Conservation (phyloP, 2,329 filamentous ascomycete species). For the Talaromyces islandicus region DNA sequence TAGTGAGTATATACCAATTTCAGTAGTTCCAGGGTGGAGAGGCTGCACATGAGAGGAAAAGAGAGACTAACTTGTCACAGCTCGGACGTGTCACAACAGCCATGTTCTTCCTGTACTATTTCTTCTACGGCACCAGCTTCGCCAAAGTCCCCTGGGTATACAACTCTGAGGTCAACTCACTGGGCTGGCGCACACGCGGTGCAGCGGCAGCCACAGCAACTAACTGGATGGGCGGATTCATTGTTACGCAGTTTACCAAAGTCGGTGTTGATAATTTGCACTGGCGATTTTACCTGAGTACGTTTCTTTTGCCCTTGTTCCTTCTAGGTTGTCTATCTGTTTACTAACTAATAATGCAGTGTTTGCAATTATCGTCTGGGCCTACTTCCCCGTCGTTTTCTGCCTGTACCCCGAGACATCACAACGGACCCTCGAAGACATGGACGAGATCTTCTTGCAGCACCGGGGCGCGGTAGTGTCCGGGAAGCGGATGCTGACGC, state of each 20-base stretch:
- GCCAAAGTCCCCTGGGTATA: conserved; percentile 16
- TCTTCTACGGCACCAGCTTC: conserved; percentile 14
- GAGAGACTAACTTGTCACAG: not conserved
- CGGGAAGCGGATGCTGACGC: conserved; percentile 1
- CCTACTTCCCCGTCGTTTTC: conserved; percentile 5
- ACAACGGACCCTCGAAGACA: conserved; percentile 8
- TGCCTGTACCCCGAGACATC: conserved; percentile 7
- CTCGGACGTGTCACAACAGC: conserved; percentile 7
- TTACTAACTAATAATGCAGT: not conserved
- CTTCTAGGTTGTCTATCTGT: not conserved
- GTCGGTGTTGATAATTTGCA: conserved; percentile 9
- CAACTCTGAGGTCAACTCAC: conserved; percentile 14
- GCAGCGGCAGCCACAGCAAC: conserved; percentile 11
- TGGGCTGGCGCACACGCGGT: conserved; percentile 14
- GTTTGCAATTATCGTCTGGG: conserved; percentile 7
- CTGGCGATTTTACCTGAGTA: conserved; percentile 11
- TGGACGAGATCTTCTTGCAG: conserved; percentile 4
- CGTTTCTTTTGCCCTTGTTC: not conserved
- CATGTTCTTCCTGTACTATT: conserved; percentile 12
- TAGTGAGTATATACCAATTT: not conserved
- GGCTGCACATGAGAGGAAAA: too few species aligned
- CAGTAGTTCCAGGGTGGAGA: not conserved
- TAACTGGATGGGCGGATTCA: conserved; percentile 11
- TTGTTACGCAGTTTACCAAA: conserved; percentile 11
- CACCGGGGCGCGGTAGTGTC: conserved; percentile 2